Percentiles rank a stretch among this genome's conserved stretches.
These are phyloP conservation scores for Neurospora sp. DNA, from an alignment of 495 filamentous ascomycete species.

Conservation along the genomic window DNA sequence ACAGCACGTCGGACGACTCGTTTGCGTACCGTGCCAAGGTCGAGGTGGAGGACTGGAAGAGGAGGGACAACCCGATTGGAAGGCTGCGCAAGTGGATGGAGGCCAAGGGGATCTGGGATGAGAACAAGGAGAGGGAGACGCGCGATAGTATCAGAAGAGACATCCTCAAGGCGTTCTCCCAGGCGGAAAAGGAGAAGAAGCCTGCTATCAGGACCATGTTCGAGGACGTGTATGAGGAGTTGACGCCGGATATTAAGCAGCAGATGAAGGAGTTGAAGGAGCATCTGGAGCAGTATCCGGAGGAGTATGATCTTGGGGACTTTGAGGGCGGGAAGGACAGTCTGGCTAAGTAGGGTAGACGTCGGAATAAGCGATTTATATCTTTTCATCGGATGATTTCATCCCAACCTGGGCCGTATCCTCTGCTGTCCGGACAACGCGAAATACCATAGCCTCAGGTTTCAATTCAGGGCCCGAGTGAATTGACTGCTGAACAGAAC, in stretches of 20 bases:
- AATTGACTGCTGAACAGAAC: not conserved
- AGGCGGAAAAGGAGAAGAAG: conserved; percentile 86
- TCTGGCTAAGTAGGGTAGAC: conserved; percentile 18
- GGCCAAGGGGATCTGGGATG: conserved; percentile 68
- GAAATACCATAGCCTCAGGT: not conserved
- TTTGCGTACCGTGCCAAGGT: conserved; percentile 91
- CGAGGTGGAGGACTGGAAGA: conserved; percentile 97
- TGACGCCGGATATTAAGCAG: conserved; percentile 68
- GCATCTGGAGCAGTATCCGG: conserved; percentile 75
- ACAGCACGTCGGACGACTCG: conserved; percentile 95
- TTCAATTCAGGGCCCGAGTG: not conserved
- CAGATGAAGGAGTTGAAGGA: conserved; percentile 73
- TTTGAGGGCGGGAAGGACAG: conserved; percentile 70
- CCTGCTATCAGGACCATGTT: conserved; percentile 70
- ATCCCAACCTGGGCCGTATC: not conserved
- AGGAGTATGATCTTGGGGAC: conserved; percentile 78
- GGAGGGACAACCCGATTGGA: conserved; percentile 88
- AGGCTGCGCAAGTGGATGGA: conserved; percentile 89
- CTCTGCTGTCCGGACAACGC: not conserved
- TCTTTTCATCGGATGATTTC: not conserved
- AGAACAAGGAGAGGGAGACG: conserved; percentile 67
- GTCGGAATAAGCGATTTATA: not conserved
- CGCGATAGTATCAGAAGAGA: conserved; percentile 57
- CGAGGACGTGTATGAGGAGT: conserved; percentile 74
- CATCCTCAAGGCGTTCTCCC: conserved; percentile 72